These are phyloP conservation scores for Pleurotus ostreatus DNA, from an alignment of 768 basidiomycete genomes.

Conservation along the genomic window DNA sequence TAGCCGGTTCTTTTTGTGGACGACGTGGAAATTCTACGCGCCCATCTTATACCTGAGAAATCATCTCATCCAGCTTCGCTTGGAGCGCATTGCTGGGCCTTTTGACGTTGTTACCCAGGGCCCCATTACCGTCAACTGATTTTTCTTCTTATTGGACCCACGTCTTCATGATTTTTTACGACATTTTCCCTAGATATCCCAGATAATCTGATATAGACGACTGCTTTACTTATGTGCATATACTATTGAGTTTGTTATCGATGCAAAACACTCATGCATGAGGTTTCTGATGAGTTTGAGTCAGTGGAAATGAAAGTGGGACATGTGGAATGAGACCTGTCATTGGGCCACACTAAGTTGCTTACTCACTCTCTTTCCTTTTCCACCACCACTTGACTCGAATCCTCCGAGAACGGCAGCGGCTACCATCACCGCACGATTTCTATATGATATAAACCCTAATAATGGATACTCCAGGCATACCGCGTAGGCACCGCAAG, in stretches of 20 bases:
- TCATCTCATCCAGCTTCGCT: neutral
- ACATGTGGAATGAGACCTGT: conserved; percentile 8
- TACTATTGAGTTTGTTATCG: neutral
- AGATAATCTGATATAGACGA: neutral
- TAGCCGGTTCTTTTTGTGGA: conserved; percentile 73
- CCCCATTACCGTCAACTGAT: conserved; percentile 2
- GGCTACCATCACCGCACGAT: neutral
- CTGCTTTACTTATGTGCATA: neutral
- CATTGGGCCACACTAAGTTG: conserved; percentile 3
- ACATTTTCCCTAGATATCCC: too few species aligned
- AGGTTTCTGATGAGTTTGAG: too few species aligned
- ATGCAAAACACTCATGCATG: too few species aligned
- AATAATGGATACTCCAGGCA: conserved; percentile 13
- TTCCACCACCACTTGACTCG: conserved; percentile 7
- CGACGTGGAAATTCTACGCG: conserved; percentile 54
- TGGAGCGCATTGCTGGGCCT: conserved; percentile 50
- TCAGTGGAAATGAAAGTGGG: neutral
- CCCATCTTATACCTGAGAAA: conserved; percentile 36
- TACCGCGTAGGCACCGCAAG: conserved; percentile 46
- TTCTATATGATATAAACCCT: conserved; percentile 13
- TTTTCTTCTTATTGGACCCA: neutral
- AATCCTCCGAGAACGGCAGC: neutral
- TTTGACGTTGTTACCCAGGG: conserved; percentile 30
- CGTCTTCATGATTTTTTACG: neutral
- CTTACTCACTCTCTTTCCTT: conserved; percentile 8